Percentiles rank a stretch among this genome's conserved stretches.
Conservation (phyloP, 2,329 filamentous ascomycete genomes). For the Daldinia eschscholtzii region DNA sequence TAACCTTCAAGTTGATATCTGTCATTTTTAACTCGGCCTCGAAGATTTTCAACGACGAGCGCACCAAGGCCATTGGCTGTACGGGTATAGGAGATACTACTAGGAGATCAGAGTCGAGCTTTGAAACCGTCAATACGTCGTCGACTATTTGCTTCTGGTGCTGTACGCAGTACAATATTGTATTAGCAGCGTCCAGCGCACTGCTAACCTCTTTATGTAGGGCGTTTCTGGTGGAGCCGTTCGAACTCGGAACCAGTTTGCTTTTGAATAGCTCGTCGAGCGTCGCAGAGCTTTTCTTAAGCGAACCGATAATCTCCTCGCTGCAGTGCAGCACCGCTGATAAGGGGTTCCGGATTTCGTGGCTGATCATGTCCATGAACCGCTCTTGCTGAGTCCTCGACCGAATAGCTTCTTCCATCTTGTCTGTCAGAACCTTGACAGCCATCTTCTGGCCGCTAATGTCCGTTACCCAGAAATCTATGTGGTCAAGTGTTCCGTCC, state of each 20-base stretch:
- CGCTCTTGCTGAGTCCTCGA: constrained; percentile 48
- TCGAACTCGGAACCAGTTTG: neutral
- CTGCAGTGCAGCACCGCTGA: constrained; percentile 50
- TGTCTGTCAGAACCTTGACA: constrained; percentile 45
- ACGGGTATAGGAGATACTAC: constrained; percentile 78
- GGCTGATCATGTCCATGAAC: constrained; percentile 52
- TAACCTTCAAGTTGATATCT: constrained; percentile 74
- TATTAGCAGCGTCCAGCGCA: constrained; percentile 80
- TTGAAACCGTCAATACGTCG: constrained; percentile 79
- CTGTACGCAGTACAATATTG: constrained; percentile 81
- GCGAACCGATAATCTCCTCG: constrained; percentile 49
- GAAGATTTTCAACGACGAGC: constrained; percentile 80
- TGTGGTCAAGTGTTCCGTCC: constrained; percentile 46
- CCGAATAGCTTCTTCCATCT: constrained; percentile 49
- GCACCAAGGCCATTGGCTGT: constrained; percentile 75
- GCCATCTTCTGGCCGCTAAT: constrained; percentile 50
- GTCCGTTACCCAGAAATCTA: constrained; percentile 50
- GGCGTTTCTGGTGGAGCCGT: no score
- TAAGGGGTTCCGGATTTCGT: constrained; percentile 50
- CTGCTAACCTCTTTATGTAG: no score
- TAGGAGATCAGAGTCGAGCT: constrained; percentile 81
- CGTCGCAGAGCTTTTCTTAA: constrained; percentile 33
- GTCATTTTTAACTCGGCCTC: constrained; percentile 78
- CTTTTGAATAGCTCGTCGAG: constrained; percentile 22
- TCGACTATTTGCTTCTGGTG: constrained; percentile 86